These are phyloP conservation scores for Kalanchoe fedtschenkoi DNA, from an alignment of 164 flowering plant genomes.

Conservation along the genomic window DNA sequence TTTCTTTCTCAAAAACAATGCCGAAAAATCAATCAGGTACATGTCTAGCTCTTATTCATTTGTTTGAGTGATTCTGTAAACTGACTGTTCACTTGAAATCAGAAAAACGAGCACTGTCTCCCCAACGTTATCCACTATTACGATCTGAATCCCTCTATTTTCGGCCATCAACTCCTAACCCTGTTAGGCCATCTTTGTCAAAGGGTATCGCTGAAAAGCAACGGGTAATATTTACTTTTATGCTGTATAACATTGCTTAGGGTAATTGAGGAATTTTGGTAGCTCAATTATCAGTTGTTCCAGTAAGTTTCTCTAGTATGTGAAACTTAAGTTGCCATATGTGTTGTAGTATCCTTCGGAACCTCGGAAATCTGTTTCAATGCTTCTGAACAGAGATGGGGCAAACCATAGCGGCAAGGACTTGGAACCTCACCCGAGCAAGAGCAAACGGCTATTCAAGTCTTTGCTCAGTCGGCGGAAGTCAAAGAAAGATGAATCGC, in stretches of 20 bases:
- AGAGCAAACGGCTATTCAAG: slow-evolving; percentile 62
- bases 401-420: slow-evolving; percentile 26
- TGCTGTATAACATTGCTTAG: background rate
- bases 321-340: background rate
- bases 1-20: background rate
- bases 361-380: slow-evolving; percentile 58
- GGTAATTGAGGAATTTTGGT: background rate
- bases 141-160: slow-evolving; percentile 3
- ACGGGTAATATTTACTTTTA: background rate
- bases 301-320: background rate
- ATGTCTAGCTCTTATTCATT: background rate
- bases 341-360: slow-evolving; percentile 48
- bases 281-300: background rate
- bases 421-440: slow-evolving; percentile 49
- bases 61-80: background rate
- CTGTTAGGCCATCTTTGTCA: background rate
- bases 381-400: slow-evolving; percentile 38
- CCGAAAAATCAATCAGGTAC: background rate
- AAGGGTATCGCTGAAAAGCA: background rate
- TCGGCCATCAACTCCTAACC: slow-evolving; percentile 2
- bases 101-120: background rate
- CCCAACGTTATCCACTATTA: background rate
- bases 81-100: background rate
- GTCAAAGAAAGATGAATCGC: slow-evolving; percentile 60
- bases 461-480: slow-evolving; percentile 68